Conservation (phyloP, 2,329 filamentous ascomycete species). For the Cladosporium austrohemisphaericum region DNA sequence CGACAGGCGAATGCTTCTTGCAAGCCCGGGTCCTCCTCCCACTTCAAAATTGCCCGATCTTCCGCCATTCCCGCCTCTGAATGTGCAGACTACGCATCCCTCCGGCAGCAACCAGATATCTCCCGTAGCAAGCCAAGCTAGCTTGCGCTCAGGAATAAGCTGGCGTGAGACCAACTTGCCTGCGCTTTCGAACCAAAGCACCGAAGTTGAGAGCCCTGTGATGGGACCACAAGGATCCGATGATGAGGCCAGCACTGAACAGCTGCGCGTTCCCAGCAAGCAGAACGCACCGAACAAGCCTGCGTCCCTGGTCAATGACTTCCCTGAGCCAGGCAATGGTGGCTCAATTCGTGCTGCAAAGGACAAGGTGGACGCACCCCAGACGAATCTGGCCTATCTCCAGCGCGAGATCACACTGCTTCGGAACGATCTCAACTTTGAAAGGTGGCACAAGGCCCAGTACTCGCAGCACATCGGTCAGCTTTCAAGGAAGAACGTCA, state of each 20-base stretch:
- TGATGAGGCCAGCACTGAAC: conserved; percentile 19
- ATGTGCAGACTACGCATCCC: not conserved
- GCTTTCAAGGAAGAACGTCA: conserved; percentile 68
- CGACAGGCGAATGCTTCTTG: conserved; percentile 38
- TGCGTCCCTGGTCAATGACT: conserved; percentile 27
- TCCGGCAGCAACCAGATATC: conserved; percentile 27
- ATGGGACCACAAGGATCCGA: conserved; percentile 44
- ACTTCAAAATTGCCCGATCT: conserved; percentile 44
- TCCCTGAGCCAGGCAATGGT: conserved; percentile 21
- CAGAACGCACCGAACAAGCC: conserved; percentile 6
- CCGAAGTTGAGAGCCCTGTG: conserved; percentile 58
- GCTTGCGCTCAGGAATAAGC: conserved; percentile 37
- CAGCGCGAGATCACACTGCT: conserved; percentile 72
- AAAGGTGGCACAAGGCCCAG: conserved; percentile 78
- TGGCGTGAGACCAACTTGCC: conserved; percentile 56
- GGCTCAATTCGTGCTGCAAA: conserved; percentile 4
- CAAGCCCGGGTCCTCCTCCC: conserved; percentile 47
- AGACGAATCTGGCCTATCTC: conserved; percentile 51
- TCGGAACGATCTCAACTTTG: conserved; percentile 77
- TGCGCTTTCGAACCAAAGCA: conserved; percentile 37
- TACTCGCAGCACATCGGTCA: conserved; percentile 79
- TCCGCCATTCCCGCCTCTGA: conserved; percentile 36
- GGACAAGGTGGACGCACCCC: conserved; percentile 21
- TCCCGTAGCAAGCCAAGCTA: conserved; percentile 29
- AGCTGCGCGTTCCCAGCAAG: conserved; percentile 22